Percentiles rank a stretch among this genome's conserved stretches.
Conservation (phyloP, 1,284 basidiomycete genomes). For the Bondarzewia mesenterica region DNA sequence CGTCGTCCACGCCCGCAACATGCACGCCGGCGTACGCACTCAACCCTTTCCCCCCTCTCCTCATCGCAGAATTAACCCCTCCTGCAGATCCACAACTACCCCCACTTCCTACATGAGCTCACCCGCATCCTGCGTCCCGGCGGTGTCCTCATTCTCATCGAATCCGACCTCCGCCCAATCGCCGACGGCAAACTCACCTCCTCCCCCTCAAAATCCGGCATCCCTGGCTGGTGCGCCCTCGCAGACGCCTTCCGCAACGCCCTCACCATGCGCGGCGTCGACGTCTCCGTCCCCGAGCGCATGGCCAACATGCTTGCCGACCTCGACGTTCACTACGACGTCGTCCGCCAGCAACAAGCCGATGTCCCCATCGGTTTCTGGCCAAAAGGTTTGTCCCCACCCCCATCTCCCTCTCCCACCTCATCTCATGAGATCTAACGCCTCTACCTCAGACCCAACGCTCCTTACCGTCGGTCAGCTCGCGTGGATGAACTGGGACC, state of each 20-base stretch:
- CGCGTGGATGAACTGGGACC: constrained; percentile 63
- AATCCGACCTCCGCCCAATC: constrained; percentile 44
- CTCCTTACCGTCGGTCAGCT: constrained; percentile 54
- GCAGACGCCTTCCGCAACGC: constrained; percentile 53
- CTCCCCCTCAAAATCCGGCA: constrained; percentile 23
- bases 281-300: constrained; percentile 46
- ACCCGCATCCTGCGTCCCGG: constrained; percentile 59
- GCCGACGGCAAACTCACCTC: constrained; percentile 34
- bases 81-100: constrained; percentile 50
- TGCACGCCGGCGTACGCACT: constrained; percentile 54
- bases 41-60: constrained; percentile 23
- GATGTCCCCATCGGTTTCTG: constrained; percentile 16
- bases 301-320: constrained; percentile 28
- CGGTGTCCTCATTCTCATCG: constrained; percentile 59
- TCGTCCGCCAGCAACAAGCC: constrained; percentile 14
- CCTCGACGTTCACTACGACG: constrained; percentile 10
- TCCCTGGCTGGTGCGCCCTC: constrained; percentile 49
- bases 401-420: not conserved
- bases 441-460: constrained; percentile 19
- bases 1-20: constrained; percentile 56
- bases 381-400: constrained; percentile 12
- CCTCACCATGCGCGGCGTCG: constrained; percentile 41
- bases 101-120: constrained; percentile 48
- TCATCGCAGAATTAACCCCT: constrained; percentile 13
- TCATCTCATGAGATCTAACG: not conserved